Evolutionary conservation across 2,329 filamentous ascomycete species (phyloP).

Genomic region (Colletotrichum navitas): DNA sequence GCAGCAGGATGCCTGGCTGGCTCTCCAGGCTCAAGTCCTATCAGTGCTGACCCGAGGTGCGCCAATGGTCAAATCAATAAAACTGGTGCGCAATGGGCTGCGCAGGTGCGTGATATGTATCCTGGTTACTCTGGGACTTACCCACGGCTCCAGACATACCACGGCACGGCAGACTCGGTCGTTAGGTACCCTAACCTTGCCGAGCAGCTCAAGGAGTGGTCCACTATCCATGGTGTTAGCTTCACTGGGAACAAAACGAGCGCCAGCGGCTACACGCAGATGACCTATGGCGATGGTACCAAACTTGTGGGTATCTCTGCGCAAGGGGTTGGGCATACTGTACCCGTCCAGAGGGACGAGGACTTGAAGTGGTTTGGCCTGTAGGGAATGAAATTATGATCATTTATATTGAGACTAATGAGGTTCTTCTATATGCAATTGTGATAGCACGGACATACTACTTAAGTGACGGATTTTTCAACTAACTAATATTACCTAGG

Average conservation of each 20-base stretch:
- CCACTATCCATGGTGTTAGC: conserved; percentile 40
- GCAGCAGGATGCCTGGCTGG: conserved; percentile 50
- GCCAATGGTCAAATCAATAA: conserved; percentile 55
- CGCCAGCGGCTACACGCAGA: conserved; percentile 49
- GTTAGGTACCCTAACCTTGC: conserved; percentile 50
- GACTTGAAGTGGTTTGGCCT: conserved; percentile 44
- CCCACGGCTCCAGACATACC: conserved; percentile 50
- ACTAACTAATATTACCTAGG: no score
- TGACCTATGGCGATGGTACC: conserved; percentile 51
- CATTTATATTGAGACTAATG: no score
- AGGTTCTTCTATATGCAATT: no score
- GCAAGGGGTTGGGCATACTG: conserved; percentile 49
- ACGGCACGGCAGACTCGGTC: conserved; percentile 52
- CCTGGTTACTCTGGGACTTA: conserved; percentile 49
- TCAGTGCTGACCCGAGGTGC: conserved; percentile 52
- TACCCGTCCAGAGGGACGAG: conserved; percentile 45
- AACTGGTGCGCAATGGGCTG: conserved; percentile 59
- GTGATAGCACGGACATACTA: no score
- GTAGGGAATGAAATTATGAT: background rate
- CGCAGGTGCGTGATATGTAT: conserved; percentile 53
- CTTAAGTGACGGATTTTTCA: no score
- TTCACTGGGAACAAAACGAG: conserved; percentile 47
- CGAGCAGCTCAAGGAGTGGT: conserved; percentile 45
- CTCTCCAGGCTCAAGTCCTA: conserved; percentile 42
- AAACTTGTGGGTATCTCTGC: conserved; percentile 50